Evolutionary conservation across 306 rosid genomes (phyloP), one percentile per base, ranked within the genome.

Genomic region (Prunus kanzakura): DNA sequence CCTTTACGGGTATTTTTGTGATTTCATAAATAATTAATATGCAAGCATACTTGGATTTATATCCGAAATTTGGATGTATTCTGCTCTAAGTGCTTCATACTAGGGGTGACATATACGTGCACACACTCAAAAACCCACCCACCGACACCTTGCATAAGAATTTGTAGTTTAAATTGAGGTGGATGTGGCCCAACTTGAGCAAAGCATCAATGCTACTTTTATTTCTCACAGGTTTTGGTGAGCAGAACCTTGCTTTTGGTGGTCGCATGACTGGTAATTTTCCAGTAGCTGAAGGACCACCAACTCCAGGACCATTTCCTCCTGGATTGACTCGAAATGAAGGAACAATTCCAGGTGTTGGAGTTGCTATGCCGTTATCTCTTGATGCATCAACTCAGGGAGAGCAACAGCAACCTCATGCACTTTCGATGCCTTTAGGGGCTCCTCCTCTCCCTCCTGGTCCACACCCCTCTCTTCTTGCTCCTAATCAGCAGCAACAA

Each of bases 391-490:
- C 91, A 12, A 75, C 60, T 71, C 93, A 86, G 76, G 98, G 97
- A 71, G 97, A 92, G 41, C 92, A 85, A 72, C 92, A 91, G 79
- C 98, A 92, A 71, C 78, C 96, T 73, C 95, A 86, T 83, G 88
- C 87, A 35, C 87, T 73, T 62, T 85, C 97, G n/a, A 83, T 88
- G 85, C 85, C 88, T 23, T 71, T 88, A 81, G 96, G 93, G 61
- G 96, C 97, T 67, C 98, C 98, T 69, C 97, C 97, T 84, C 97
- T 95, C 56, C 98, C 98, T 35, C 97, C 98, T 25, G 98, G 98
- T 74, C 98, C 98, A 29, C 98, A 95, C 80, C 98, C 98, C 49
- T 95, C 97, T 71, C 97, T 94, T 82, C 96, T 95, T 64, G 88
- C 84, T 73, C 77, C 83, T 71, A 95, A 90, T 77, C 98, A 95